Conservation (phyloP, 1,284 basidiomycete genomes). For the Filobasidium uniguttulatum region DNA sequence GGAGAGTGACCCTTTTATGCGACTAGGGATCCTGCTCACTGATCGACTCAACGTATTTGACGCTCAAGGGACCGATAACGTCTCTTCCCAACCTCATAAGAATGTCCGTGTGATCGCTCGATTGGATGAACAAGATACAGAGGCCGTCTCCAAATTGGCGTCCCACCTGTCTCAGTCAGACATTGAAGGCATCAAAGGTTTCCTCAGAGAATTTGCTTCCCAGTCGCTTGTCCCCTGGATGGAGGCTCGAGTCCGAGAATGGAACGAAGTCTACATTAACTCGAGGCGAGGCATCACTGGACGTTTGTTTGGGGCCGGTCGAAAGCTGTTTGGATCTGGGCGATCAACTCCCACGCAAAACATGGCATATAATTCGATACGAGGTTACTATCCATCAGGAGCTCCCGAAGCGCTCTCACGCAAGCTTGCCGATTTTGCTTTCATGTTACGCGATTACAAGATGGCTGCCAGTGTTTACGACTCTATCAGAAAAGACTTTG, state of each 20-base stretch:
- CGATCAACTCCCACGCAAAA: slow-evolving; percentile 25
- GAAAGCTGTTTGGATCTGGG: slow-evolving; percentile 40
- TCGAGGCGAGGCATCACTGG: slow-evolving; percentile 77
- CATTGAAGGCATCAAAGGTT: slow-evolving; percentile 62
- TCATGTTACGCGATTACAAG: slow-evolving; percentile 78
- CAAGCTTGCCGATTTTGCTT: slow-evolving; percentile 88
- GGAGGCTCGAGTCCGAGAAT: slow-evolving; percentile 83
- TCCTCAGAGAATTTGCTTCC: slow-evolving; percentile 77
- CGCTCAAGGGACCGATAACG: too few relatives aligned
- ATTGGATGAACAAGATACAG: too few relatives aligned
- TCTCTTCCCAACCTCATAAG: too few relatives aligned
- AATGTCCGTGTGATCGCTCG: too few relatives aligned
- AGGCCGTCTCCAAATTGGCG: neutral
- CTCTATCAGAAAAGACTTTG: slow-evolving; percentile 55
- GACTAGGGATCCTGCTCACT: slow-evolving; percentile 3
- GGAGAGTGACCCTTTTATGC: slow-evolving; percentile 7
- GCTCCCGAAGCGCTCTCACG: slow-evolving; percentile 40
- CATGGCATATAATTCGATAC: slow-evolving; percentile 28
- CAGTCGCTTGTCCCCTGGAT: slow-evolving; percentile 92
- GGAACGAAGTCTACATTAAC: slow-evolving; percentile 83
- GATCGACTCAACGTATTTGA: neutral
- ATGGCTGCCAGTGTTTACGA: slow-evolving; percentile 79
- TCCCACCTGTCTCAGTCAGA: slow-evolving; percentile 28
- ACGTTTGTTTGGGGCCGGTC: slow-evolving; percentile 60
- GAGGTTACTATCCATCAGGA: slow-evolving; percentile 37